Evolutionary conservation across 2,329 filamentous ascomycete genomes (phyloP).

Genomic region (Penicillium verrucosum): DNA sequence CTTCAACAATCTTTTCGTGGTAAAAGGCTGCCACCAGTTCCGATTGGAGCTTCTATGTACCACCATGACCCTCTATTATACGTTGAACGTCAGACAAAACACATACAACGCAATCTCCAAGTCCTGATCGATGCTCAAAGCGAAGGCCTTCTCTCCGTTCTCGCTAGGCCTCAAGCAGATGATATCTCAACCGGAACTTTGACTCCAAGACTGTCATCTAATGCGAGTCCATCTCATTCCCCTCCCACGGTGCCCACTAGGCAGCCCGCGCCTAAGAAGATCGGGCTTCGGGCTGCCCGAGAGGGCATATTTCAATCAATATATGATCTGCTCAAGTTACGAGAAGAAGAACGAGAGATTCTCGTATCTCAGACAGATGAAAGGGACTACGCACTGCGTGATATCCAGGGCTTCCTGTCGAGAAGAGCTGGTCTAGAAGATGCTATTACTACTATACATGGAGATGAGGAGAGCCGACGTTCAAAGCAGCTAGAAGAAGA

Average conservation of each 20-base stretch:
- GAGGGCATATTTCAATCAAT: conserved; percentile 58
- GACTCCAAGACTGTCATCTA: conserved; percentile 30
- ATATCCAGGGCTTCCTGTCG: conserved; percentile 51
- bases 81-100: conserved; percentile 51
- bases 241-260: conserved; percentile 38
- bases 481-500: conserved; percentile 49
- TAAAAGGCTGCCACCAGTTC: conserved; percentile 28
- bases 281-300: conserved; percentile 53
- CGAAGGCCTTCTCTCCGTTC: conserved; percentile 53
- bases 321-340: conserved; percentile 53
- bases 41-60: conserved; percentile 28
- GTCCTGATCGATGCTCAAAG: conserved; percentile 60
- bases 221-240: conserved; percentile 28
- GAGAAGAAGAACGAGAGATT: conserved; percentile 54
- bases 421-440: conserved; percentile 51
- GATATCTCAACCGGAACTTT: conserved; percentile 49
- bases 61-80: conserved; percentile 47
- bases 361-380: conserved; percentile 47
- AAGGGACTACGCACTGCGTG: conserved; percentile 47
- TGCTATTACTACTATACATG: conserved; percentile 50
- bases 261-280: conserved; percentile 44
- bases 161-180: conserved; percentile 41
- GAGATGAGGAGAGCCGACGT: conserved; percentile 44
- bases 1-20: conserved; percentile 23
- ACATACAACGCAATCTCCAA: conserved; percentile 58